Percentiles rank a stretch among this genome's conserved stretches.
phyloP scores from a whole-genome alignment of 139 green algal genomes.

The Astrephomene gubernaculifera region DNA sequence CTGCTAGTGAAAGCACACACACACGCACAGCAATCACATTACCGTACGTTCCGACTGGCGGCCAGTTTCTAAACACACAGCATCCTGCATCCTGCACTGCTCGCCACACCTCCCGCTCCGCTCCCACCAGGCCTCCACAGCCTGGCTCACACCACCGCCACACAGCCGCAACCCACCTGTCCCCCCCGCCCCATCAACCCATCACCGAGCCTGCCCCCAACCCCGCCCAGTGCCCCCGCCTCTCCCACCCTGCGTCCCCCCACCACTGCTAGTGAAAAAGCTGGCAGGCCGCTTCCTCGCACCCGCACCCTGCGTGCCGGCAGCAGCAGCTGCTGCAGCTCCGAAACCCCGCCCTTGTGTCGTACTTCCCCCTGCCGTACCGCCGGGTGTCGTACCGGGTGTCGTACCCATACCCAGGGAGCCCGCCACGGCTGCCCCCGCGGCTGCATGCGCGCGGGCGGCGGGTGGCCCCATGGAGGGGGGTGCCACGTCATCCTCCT shows the following conservation, averaged over 20 bases:
- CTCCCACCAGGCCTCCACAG: too few species aligned
- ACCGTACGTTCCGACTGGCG: too few species aligned
- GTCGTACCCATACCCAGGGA: neutral
- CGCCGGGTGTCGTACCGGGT: neutral
- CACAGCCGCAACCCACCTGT: neutral
- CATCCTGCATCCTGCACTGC: too few species aligned
- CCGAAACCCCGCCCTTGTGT: too few species aligned
- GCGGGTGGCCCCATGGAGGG: neutral
- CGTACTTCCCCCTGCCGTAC: too few species aligned
- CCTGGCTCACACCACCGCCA: too few species aligned
- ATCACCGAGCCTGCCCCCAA: neutral
- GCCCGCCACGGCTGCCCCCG: neutral
- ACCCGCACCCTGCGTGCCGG: too few species aligned
- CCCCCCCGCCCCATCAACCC: neutral
- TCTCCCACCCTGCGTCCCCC: neutral
- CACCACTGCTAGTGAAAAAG: conserved; percentile 12
- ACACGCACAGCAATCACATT: too few species aligned
- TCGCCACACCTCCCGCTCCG: too few species aligned
- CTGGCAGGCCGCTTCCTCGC: conserved; percentile 38
- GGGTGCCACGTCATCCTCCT: conserved; percentile 13
- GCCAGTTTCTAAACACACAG: too few species aligned
- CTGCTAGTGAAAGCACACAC: too few species aligned
- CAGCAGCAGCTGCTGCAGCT: neutral
- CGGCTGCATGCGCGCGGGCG: conserved; percentile 16
- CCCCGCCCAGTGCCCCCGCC: neutral